These are phyloP conservation scores for Boletus reticuloceps DNA, from an alignment of 768 basidiomycete species.

Conservation along the genomic window DNA sequence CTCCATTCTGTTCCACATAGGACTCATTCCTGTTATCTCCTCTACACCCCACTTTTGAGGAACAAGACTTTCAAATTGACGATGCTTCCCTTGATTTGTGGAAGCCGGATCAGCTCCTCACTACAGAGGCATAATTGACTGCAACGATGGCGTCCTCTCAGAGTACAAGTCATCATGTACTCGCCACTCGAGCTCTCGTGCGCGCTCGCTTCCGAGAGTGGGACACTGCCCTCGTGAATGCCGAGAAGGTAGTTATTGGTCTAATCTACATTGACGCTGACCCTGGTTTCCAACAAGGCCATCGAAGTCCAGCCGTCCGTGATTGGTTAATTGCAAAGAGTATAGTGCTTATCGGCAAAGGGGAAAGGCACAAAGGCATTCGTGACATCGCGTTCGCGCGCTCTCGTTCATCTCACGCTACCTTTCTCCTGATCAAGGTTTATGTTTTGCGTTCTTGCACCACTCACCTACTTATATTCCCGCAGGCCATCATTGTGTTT, in stretches of 20 bases:
- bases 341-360: background rate
- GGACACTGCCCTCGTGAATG: background rate
- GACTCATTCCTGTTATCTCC: background rate
- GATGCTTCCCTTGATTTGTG: background rate
- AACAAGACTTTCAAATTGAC: background rate
- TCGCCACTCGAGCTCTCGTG: background rate
- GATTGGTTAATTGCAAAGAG: background rate
- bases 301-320: background rate
- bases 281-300: background rate
- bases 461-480: too few species aligned
- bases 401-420: too few species aligned
- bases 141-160: background rate
- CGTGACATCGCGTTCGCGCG: background rate
- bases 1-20: too few species aligned
- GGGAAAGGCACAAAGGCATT: background rate
- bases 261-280: background rate
- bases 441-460: too few species aligned
- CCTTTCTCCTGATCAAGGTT: slow-evolving; percentile 23
- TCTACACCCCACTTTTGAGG: background rate
- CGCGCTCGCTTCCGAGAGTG: background rate
- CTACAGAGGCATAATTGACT: background rate
- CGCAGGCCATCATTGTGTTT: background rate
- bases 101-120: background rate
- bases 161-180: background rate
- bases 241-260: background rate